These are phyloP conservation scores for Lasiodiplodia gonubiensis DNA, from an alignment of 2,329 filamentous ascomycete genomes.

Conservation along the genomic window DNA sequence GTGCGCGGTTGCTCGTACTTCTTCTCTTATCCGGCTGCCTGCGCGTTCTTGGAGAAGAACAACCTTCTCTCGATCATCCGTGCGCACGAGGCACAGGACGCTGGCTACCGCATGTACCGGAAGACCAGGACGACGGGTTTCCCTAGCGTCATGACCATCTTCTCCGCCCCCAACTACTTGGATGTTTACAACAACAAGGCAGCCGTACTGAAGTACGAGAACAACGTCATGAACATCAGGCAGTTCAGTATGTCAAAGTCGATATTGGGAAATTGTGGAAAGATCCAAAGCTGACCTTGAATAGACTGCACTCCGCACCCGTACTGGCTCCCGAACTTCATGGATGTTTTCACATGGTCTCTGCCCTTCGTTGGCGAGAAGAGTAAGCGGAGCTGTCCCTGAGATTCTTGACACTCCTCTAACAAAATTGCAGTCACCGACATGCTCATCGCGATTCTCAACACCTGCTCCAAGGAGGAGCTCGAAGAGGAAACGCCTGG, in stretches of 20 bases:
- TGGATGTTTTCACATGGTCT: conserved; percentile 99
- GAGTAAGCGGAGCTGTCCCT: conserved; percentile 44
- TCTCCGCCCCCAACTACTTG: conserved; percentile 97
- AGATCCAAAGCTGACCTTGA: background rate
- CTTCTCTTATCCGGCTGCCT: conserved; percentile 97
- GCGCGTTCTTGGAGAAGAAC: conserved; percentile 98
- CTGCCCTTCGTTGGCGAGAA: conserved; percentile 98
- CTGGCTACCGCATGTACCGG: conserved; percentile 97
- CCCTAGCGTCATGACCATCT: conserved; percentile 99
- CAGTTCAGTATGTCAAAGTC: conserved; percentile 71
- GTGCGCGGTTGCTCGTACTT: conserved; percentile 99
- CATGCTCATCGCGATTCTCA: conserved; percentile 98
- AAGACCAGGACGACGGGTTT: conserved; percentile 98
- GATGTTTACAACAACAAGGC: conserved; percentile 99
- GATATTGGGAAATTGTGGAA: background rate
- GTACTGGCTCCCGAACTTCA: conserved; percentile 99
- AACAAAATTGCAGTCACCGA: conserved; percentile 69
- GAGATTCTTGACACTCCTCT: background rate
- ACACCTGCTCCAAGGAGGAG: conserved; percentile 98
- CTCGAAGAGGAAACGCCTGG: conserved; percentile 82
- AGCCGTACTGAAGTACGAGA: conserved; percentile 98
- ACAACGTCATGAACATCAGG: conserved; percentile 99
- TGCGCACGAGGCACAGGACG: conserved; percentile 97
- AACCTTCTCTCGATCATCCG: conserved; percentile 96
- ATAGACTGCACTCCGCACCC: conserved; percentile 92